A percentile compares a stretch with the other conserved stretches of the same genome.
Evolutionary conservation across 176 grass and related monocot genomes (phyloP).

Genomic region (Avena eriantha): DNA sequence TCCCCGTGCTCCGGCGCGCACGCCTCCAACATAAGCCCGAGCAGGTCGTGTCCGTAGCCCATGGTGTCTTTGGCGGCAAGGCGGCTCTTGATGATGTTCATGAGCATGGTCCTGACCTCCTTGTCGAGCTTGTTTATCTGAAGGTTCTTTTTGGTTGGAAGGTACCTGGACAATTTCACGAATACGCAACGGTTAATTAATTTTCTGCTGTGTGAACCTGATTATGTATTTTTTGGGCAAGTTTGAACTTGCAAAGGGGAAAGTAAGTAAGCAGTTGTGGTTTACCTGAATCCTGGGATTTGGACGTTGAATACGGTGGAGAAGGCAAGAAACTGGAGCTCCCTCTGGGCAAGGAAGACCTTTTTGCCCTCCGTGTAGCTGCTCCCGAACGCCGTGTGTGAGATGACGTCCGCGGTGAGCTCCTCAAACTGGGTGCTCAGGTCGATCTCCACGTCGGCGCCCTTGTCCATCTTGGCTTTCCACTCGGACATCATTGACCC

Average conservation of each 20-base stretch:
- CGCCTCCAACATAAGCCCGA: slow-evolving; percentile 48
- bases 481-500: slow-evolving; percentile 58
- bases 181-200: neutral
- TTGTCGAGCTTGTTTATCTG: slow-evolving; percentile 36
- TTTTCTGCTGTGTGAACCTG: neutral
- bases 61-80: neutral
- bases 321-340: slow-evolving; percentile 33
- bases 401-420: slow-evolving; percentile 51
- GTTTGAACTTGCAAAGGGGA: neutral
- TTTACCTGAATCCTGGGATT: slow-evolving; percentile 30
- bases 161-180: neutral
- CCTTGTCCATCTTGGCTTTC: slow-evolving; percentile 18
- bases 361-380: slow-evolving; percentile 41
- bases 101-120: slow-evolving; percentile 38
- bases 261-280: neutral
- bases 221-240: neutral
- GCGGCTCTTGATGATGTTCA: slow-evolving; percentile 12
- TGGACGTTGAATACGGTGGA: slow-evolving; percentile 21
- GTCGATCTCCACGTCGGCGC: slow-evolving; percentile 35
- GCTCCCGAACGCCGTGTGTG: slow-evolving; percentile 47
- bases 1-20: neutral
- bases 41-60: slow-evolving; percentile 45
- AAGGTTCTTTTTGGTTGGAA: slow-evolving; percentile 36
- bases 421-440: slow-evolving; percentile 41
- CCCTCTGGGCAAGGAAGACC: slow-evolving; percentile 40